These are phyloP conservation scores for Wickerhamomyces ciferrii DNA, from an alignment of 805 yeast genomes.

Conservation along the genomic window DNA sequence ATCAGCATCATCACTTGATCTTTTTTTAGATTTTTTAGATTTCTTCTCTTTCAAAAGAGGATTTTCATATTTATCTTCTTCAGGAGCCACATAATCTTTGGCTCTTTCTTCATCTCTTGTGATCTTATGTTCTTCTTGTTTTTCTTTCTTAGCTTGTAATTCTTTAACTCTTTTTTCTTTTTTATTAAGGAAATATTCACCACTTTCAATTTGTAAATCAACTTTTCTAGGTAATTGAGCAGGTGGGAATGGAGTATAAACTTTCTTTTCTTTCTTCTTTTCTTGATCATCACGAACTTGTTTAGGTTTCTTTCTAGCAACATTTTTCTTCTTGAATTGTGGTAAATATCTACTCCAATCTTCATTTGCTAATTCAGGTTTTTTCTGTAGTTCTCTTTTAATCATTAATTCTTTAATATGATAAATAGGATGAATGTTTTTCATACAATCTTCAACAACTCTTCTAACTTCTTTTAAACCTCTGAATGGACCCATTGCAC, in stretches of 20 bases:
- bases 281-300: constrained; percentile 47
- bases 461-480: constrained; percentile 90
- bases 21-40: constrained; percentile 22
- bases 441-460: constrained; percentile 97
- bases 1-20: constrained; percentile 19
- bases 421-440: constrained; percentile 94
- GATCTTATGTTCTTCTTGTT: constrained; percentile 67
- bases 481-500: constrained; percentile 94
- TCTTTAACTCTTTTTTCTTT: constrained; percentile 71
- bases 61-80: constrained; percentile 55
- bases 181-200: constrained; percentile 93
- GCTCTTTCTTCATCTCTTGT: constrained; percentile 64
- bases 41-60: constrained; percentile 29
- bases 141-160: constrained; percentile 70
- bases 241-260: constrained; percentile 99
- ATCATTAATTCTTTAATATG: constrained; percentile 97
- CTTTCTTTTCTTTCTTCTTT: constrained; percentile 48
- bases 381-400: constrained; percentile 89
- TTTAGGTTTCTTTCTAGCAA: constrained; percentile 86
- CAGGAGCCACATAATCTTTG: constrained; percentile 82
- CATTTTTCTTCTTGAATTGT: constrained; percentile 92
- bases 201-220: constrained; percentile 95
- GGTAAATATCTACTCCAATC: constrained; percentile 97
- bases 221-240: constrained; percentile 94
- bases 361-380: constrained; percentile 92